Evolutionary conservation across 352 stramenopile genomes (phyloP), one percentile per base, ranked within the genome.

Genomic region (Aphanomyces cochlioides): DNA sequence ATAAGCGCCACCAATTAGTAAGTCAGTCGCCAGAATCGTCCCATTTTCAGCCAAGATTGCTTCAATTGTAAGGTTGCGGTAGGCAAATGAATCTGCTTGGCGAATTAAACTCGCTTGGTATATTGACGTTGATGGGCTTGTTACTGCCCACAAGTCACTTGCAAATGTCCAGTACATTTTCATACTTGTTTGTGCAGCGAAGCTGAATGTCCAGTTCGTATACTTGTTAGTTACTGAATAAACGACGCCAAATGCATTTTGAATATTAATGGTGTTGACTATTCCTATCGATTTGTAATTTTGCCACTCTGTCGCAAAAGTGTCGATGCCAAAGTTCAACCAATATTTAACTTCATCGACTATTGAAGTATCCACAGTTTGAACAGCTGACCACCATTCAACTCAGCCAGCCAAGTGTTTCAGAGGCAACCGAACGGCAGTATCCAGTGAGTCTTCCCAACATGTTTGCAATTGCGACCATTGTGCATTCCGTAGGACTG

Each of bases 211-310:
- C 6, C 59, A 36, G n/a, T 58, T 56, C 34, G 37, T 21, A 4
- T 4, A 58, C n/a, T 56, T 57, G 5, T 56, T 21, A 2, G 47
- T 36, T 19, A 67, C 48, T 8, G 59, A 12, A 56, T 40, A 56
- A 5, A 8, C 13, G 19, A 67, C 8, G 1, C 37, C 59, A 5
- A 56, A 17, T 41, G 59, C 59, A n/a, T 56, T 67, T 36, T 67
- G 17, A 3, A 67, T 36, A 28, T 53, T 13, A 3, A 67, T 7
- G n/a, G 7, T 56, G 4, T 67, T 41, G 8, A n/a, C 19, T 34
- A 67, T 34, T 6, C 37, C 59, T 7, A 56, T 56, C 21, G 59
- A 53, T 36, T 67, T 57, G 59, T 67, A 67, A 41, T 67, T 67
- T 67, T 67, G 59, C 59, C 59, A 67, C 28, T 67, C 38, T 5